These are phyloP conservation scores for Volutella citrinella DNA, from an alignment of 2,329 filamentous ascomycete species.

Conservation along the genomic window DNA sequence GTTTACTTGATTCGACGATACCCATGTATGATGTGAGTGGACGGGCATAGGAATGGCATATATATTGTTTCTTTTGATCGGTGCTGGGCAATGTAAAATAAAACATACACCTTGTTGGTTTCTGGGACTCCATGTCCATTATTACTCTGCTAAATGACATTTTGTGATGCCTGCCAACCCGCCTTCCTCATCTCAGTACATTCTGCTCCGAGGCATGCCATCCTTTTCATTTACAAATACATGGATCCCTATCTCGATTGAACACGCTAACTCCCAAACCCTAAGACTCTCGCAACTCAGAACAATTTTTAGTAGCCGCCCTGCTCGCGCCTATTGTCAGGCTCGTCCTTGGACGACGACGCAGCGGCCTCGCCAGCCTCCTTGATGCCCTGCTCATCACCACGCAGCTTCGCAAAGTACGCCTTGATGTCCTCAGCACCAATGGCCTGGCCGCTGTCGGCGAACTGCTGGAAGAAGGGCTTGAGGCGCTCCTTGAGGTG, in stretches of 20 bases:
- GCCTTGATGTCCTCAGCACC: slow-evolving; percentile 94
- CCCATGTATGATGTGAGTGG: slow-evolving; percentile 26
- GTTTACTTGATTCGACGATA: slow-evolving; percentile 29
- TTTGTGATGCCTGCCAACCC: too few species aligned
- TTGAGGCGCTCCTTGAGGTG: slow-evolving; percentile 95
- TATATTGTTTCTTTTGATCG: too few species aligned
- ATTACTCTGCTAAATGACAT: too few species aligned
- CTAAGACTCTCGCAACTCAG: background rate
- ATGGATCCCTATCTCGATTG: too few species aligned
- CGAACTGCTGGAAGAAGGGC: slow-evolving; percentile 89
- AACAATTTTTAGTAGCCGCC: slow-evolving; percentile 46
- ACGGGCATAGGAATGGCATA: slow-evolving; percentile 19
- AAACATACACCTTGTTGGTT: too few species aligned
- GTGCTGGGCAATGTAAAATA: too few species aligned
- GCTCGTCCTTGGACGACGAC: slow-evolving; percentile 29
- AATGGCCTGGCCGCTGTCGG: slow-evolving; percentile 83
- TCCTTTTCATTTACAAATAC: too few species aligned
- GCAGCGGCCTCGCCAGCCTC: slow-evolving; percentile 56
- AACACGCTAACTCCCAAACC: too few species aligned
- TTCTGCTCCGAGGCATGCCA: too few species aligned
- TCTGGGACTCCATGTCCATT: too few species aligned
- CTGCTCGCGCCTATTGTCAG: slow-evolving; percentile 46
- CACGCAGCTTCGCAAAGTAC: slow-evolving; percentile 91
- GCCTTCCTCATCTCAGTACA: too few species aligned
- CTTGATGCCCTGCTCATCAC: slow-evolving; percentile 73